A percentile compares a stretch with the other conserved stretches of the same genome.
Evolutionary conservation across 2,329 filamentous ascomycete genomes (phyloP).

Genomic region (Podosphaera aphanis): DNA sequence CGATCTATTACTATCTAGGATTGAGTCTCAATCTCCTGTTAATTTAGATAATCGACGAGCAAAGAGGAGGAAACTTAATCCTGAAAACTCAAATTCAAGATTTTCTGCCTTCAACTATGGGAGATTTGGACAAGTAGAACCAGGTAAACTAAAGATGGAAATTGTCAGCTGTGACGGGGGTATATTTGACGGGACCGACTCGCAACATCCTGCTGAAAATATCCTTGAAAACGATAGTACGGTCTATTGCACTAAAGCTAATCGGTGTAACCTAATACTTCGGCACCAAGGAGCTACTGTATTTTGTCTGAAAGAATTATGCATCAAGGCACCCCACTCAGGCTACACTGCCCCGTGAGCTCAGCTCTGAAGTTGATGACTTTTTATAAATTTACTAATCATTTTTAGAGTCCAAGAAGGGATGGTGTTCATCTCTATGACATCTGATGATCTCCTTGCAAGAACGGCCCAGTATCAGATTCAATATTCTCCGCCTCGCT

Average conservation of each 20-base stretch:
- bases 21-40: slow-evolving; percentile 8
- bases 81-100: slow-evolving; percentile 26
- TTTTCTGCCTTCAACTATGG: slow-evolving; percentile 53
- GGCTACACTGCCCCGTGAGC: slow-evolving; percentile 75
- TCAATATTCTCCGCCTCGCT: slow-evolving; percentile 25
- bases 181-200: slow-evolving; percentile 35
- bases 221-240: slow-evolving; percentile 60
- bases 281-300: slow-evolving; percentile 57
- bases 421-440: slow-evolving; percentile 79
- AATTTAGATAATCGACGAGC: slow-evolving; percentile 25
- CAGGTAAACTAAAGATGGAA: slow-evolving; percentile 64
- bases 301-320: slow-evolving; percentile 64
- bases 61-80: slow-evolving; percentile 50
- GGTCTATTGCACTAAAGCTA: slow-evolving; percentile 79
- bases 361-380: background rate
- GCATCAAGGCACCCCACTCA: slow-evolving; percentile 61
- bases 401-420: slow-evolving; percentile 56
- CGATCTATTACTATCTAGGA: slow-evolving; percentile 6
- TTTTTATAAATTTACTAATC: slow-evolving; percentile 5
- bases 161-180: slow-evolving; percentile 78
- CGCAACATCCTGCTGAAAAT: slow-evolving; percentile 46
- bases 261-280: slow-evolving; percentile 67
- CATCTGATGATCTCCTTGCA: slow-evolving; percentile 47
- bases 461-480: slow-evolving; percentile 57
- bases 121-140: slow-evolving; percentile 65